Conservation (phyloP, 805 yeast genomes). For the Kregervanrija fluxuum region DNA sequence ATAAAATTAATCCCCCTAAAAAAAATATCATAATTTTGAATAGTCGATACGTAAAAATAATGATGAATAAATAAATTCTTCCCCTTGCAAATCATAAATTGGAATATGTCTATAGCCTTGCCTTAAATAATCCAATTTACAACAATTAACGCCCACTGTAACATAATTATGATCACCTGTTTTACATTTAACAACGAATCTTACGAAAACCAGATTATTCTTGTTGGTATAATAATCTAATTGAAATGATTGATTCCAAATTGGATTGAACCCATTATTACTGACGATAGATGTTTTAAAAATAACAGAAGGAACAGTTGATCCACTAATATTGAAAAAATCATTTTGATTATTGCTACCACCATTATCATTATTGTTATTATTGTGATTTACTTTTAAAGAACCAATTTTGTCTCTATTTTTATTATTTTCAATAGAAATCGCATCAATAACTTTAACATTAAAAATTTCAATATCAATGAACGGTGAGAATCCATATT, state of each 20-base stretch:
- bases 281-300: slow-evolving; percentile 32
- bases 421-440: no score
- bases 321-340: neutral
- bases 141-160: slow-evolving; percentile 50
- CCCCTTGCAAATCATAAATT: slow-evolving; percentile 72
- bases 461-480: slow-evolving; percentile 58
- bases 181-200: slow-evolving; percentile 39
- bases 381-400: neutral
- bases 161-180: slow-evolving; percentile 17
- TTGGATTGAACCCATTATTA: slow-evolving; percentile 82
- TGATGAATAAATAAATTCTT: slow-evolving; percentile 52
- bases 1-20: no score
- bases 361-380: no score
- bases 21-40: no score
- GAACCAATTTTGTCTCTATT: slow-evolving; percentile 6
- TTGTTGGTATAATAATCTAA: slow-evolving; percentile 31
- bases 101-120: slow-evolving; percentile 82
- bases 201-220: slow-evolving; percentile 47
- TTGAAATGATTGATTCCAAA: slow-evolving; percentile 59
- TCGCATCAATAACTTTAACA: slow-evolving; percentile 14
- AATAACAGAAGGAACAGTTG: slow-evolving; percentile 13
- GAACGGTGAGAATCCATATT: slow-evolving; percentile 47
- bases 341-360: no score
- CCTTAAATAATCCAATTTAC: slow-evolving; percentile 55
- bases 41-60: slow-evolving; percentile 24